Evolutionary conservation across 2,329 filamentous ascomycete species (phyloP), one percentile per base, ranked within the genome.

Genomic region (Aspergillus sclerotialis): DNA sequence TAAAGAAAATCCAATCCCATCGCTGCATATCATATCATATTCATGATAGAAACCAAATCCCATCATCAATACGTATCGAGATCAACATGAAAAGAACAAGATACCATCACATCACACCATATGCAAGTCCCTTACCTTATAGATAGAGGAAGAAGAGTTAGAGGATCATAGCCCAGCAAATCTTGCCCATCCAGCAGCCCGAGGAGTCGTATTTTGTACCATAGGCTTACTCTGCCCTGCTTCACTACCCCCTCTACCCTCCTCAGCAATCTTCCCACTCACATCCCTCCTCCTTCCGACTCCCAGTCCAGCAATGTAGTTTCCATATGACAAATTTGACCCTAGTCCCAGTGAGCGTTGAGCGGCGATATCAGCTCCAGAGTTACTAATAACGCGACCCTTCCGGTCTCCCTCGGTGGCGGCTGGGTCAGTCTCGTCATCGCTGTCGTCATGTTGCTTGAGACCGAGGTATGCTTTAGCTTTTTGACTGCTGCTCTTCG

Each of bases 201-300:
- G 46, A 2, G 52, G 45, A 2, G 36, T 39, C 17, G 50, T 36
- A 14, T 15, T 42, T 11, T 43, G 38, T n/a, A n/a, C n/a, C n/a
- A n/a, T n/a, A 11, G 28, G 40, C 31, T 45, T 13, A 40, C 18
- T 34, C 39, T 36, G 29, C 42, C 44, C 10, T 40, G 34, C 32
- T 43, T 36, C 11, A 43, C 45, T 49, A 7, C 55, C 53, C 12
- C 58, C 52, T 15, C 65, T 53, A 4, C 66, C 65, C 51, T 69
- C 66, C 38, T 69, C 66, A 0, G 60, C 65, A 10, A 68, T 46
- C 36, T 68, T 68, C 2, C 65, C 66, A 37, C 65, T 68, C 12
- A 69, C 66, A 35, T 69, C 65, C 26, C 65, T 55, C 34, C 65
- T 52, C 35, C 66, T 52, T n/a, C 64, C 65, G 25, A 69, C 65